Conservation (phyloP, 2,329 filamentous ascomycete genomes). For the Fusarium robinianum region DNA sequence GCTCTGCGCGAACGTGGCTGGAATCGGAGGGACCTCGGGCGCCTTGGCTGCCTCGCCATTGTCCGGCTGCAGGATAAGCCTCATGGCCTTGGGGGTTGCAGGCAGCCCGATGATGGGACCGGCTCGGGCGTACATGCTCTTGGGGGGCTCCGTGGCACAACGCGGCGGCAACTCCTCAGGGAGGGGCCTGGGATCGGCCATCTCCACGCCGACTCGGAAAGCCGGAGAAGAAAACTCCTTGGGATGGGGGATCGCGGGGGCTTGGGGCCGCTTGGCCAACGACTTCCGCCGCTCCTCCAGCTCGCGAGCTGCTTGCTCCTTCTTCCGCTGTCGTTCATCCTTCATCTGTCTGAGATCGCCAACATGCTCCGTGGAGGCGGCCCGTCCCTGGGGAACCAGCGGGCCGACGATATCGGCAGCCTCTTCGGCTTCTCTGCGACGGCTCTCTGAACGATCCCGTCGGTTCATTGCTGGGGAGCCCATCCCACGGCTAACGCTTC, state of each 20-base stretch:
- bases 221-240: slow-evolving; percentile 51
- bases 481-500: slow-evolving; percentile 52
- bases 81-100: slow-evolving; percentile 89
- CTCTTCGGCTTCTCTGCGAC: slow-evolving; percentile 42
- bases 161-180: slow-evolving; percentile 56
- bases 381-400: slow-evolving; percentile 37
- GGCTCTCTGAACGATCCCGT: slow-evolving; percentile 48
- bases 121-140: slow-evolving; percentile 53
- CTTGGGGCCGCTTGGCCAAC: slow-evolving; percentile 77
- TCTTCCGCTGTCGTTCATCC: slow-evolving; percentile 67
- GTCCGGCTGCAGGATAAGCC: slow-evolving; percentile 70
- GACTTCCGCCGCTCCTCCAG: slow-evolving; percentile 88
- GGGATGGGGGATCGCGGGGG: slow-evolving; percentile 79
- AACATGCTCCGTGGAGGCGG: slow-evolving; percentile 51
- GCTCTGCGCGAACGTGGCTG: slow-evolving; percentile 51
- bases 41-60: slow-evolving; percentile 43
- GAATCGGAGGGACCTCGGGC: slow-evolving; percentile 57
- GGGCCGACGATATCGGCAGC: slow-evolving; percentile 41
- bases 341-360: slow-evolving; percentile 61
- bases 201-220: slow-evolving; percentile 45
- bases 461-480: slow-evolving; percentile 43
- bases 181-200: slow-evolving; percentile 48
- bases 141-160: slow-evolving; percentile 67
- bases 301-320: slow-evolving; percentile 78
- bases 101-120: slow-evolving; percentile 75